Percentiles rank a stretch among this genome's conserved stretches.
These are phyloP conservation scores for Stephania yunnanensis DNA, from an alignment of 164 flowering plant genomes.

Conservation along the genomic window DNA sequence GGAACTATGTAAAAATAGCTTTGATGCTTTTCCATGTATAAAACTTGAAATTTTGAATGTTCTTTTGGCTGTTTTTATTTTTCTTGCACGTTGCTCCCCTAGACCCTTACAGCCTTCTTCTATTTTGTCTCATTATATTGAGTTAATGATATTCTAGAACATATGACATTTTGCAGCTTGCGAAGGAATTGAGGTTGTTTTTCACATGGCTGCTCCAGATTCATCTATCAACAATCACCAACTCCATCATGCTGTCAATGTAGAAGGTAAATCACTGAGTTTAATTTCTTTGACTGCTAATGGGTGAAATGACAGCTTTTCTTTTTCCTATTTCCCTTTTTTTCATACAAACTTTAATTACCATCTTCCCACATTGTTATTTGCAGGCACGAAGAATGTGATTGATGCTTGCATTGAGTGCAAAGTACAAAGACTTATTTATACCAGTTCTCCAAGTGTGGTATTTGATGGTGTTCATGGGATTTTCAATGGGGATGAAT, in stretches of 20 bases:
- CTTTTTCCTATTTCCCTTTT: background rate
- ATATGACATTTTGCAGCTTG: conserved; percentile 40
- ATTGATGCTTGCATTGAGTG: conserved; percentile 81
- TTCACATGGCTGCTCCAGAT: conserved; percentile 99
- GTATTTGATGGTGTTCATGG: conserved; percentile 93
- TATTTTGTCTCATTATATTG: background rate
- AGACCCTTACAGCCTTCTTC: background rate
- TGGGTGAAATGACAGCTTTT: background rate
- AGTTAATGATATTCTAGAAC: background rate
- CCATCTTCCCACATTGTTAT: conserved; percentile 4
- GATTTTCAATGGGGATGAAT: conserved; percentile 70
- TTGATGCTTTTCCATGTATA: background rate
- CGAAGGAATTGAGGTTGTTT: conserved; percentile 78
- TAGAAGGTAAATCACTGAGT: conserved; percentile 45
- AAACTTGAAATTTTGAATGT: background rate
- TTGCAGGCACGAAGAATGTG: conserved; percentile 72
- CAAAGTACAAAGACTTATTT: conserved; percentile 76
- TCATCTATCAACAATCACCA: conserved; percentile 82
- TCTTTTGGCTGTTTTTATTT: background rate
- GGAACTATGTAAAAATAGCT: background rate
- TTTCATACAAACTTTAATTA: conserved; percentile 11
- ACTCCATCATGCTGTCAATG: conserved; percentile 91
- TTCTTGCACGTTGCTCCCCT: background rate
- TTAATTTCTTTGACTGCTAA: background rate
- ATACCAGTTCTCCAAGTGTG: conserved; percentile 96